A percentile compares a stretch with the other conserved stretches of the same genome.
These are phyloP conservation scores for Waitea zeae DNA, from an alignment of 1,284 basidiomycete genomes.

Conservation along the genomic window DNA sequence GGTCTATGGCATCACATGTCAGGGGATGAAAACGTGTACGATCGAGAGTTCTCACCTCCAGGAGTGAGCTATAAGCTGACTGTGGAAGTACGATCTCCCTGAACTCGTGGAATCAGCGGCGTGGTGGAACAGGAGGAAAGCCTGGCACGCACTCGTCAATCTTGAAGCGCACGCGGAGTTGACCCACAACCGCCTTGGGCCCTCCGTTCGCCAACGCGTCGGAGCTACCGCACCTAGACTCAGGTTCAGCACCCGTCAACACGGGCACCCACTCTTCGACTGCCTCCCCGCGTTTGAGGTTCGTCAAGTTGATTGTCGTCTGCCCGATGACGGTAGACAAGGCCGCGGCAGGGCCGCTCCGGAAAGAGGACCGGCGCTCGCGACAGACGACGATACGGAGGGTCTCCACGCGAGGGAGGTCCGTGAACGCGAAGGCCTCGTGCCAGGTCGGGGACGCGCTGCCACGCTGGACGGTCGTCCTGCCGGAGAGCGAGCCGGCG, in stretches of 20 bases:
- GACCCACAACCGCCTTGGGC: constrained; percentile 46
- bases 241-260: no score
- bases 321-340: constrained; percentile 28
- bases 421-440: constrained; percentile 54
- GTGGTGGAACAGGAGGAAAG: constrained; percentile 6
- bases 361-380: constrained; percentile 45
- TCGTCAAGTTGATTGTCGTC: constrained; percentile 43
- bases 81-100: constrained; percentile 64
- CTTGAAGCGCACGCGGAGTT: constrained; percentile 50
- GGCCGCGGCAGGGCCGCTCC: constrained; percentile 13
- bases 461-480: constrained; percentile 54
- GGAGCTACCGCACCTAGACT: no score
- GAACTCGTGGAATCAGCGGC: constrained; percentile 5
- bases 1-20: constrained; percentile 24
- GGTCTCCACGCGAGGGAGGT: constrained; percentile 53
- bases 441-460: constrained; percentile 41
- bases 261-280: constrained; percentile 79
- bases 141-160: constrained; percentile 51
- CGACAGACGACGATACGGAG: constrained; percentile 46
- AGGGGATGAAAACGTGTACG: neutral
- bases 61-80: constrained; percentile 33
- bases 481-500: constrained; percentile 43
- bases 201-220: no score
- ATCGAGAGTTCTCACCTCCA: constrained; percentile 24
- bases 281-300: constrained; percentile 53